These are phyloP conservation scores for Dictyostelium firmibasis DNA, from an alignment of 78 protist genomes.

Conservation along the genomic window DNA sequence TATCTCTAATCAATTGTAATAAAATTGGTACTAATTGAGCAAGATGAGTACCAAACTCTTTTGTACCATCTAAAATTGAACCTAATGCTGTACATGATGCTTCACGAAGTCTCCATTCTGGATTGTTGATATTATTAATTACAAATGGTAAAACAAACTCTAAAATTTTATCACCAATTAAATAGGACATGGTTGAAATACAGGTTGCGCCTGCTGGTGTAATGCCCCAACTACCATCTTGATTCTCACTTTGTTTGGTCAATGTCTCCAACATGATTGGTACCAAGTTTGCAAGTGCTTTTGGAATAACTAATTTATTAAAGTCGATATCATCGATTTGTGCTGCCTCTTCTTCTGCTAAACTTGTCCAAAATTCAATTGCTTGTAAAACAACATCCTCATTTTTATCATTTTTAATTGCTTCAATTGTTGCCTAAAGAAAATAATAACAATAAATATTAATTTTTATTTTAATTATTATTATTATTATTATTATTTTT, in stretches of 20 bases:
- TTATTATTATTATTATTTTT: neutral
- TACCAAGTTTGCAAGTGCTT: constrained; percentile 77
- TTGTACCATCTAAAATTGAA: constrained; percentile 57
- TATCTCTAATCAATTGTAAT: constrained; percentile 49
- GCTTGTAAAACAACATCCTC: constrained; percentile 92
- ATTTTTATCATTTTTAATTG: constrained; percentile 68
- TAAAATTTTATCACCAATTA: constrained; percentile 78
- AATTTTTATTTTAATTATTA: neutral
- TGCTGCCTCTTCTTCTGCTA: constrained; percentile 91
- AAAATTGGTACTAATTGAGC: constrained; percentile 13
- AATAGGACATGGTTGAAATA: constrained; percentile 72
- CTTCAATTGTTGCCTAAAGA: constrained; percentile 72
- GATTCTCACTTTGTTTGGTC: constrained; percentile 84
- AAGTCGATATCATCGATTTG: neutral
- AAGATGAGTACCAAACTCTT: neutral
- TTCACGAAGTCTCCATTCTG: constrained; percentile 84
- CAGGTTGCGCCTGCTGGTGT: constrained; percentile 91
- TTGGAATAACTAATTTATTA: neutral
- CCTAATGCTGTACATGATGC: constrained; percentile 92
- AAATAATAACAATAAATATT: no score
- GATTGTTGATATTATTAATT: constrained; percentile 52
- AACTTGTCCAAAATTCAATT: constrained; percentile 96
- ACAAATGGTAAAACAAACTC: constrained; percentile 86
- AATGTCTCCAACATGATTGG: constrained; percentile 75
- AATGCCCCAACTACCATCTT: constrained; percentile 87